These are phyloP conservation scores for Pyrenula aspistea DNA, from an alignment of 495 filamentous ascomycete species.

Conservation along the genomic window DNA sequence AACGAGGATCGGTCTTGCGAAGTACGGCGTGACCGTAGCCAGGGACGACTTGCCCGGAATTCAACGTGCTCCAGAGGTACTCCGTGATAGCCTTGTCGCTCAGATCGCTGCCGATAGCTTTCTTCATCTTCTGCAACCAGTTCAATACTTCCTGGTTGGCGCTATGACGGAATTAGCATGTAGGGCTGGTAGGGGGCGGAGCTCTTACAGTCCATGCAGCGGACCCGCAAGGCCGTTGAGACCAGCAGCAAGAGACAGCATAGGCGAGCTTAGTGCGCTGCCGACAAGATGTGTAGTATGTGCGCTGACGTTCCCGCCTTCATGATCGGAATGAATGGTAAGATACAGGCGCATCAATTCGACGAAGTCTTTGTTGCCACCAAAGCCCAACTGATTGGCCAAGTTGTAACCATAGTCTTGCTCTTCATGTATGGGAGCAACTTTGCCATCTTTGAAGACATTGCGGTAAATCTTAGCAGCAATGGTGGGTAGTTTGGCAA, in stretches of 20 bases:
- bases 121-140: conserved; percentile 99
- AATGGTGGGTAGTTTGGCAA: conserved; percentile 98
- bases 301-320: conserved; percentile 96
- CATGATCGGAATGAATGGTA: conserved; percentile 98
- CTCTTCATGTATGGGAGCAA: conserved; percentile 86
- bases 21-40: conserved; percentile 98
- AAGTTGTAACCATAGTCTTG: conserved; percentile 99
- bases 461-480: conserved; percentile 98
- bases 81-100: conserved; percentile 91
- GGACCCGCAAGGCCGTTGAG: conserved; percentile 95
- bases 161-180: conserved; percentile 14
- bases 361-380: conserved; percentile 90
- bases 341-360: conserved; percentile 97
- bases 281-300: conserved; percentile 98
- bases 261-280: conserved; percentile 90
- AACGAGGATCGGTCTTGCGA: conserved; percentile 98
- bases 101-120: conserved; percentile 80
- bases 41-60: conserved; percentile 87
- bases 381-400: conserved; percentile 95
- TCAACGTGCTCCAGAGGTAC: conserved; percentile 96
- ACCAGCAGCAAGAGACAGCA: conserved; percentile 91
- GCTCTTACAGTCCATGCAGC: conserved; percentile 73
- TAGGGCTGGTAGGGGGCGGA: not conserved
- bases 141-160: conserved; percentile 98
- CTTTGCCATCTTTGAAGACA: conserved; percentile 99